Evolutionary conservation across 2,329 filamentous ascomycete genomes (phyloP).

Genomic region (Blumeria hordei): DNA sequence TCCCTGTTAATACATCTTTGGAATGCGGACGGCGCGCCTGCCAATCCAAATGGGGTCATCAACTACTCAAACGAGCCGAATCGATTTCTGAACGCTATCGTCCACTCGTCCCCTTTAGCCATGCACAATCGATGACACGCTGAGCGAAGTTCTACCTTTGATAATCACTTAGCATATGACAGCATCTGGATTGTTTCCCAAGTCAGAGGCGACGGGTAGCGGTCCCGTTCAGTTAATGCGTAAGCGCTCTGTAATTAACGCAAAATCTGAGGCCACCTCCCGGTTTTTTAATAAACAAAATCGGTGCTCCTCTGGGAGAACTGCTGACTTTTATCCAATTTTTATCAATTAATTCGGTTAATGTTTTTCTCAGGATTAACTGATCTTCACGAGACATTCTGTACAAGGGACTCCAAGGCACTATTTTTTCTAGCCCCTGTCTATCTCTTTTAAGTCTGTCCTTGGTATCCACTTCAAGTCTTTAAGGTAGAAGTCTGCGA

Average conservation of each 20-base stretch:
- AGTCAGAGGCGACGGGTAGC: neutral
- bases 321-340: neutral
- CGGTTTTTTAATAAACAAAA: neutral
- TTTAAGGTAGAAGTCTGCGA: neutral
- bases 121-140: neutral
- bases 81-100: neutral
- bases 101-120: neutral
- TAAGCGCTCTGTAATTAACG: too few species aligned
- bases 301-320: neutral
- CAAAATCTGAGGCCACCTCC: too few species aligned
- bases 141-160: neutral
- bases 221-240: neutral
- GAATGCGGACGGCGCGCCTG: too few species aligned
- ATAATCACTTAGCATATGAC: too few species aligned
- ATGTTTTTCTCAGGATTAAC: neutral
- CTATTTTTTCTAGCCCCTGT: neutral
- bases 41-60: too few species aligned
- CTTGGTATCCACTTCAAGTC: neutral
- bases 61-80: neutral
- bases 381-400: neutral
- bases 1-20: too few species aligned
- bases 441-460: neutral
- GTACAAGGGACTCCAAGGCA: neutral
- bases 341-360: neutral
- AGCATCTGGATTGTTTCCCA: neutral